These are phyloP conservation scores for Xylaria sp. DNA, from an alignment of 2,329 filamentous ascomycete species.

Conservation along the genomic window DNA sequence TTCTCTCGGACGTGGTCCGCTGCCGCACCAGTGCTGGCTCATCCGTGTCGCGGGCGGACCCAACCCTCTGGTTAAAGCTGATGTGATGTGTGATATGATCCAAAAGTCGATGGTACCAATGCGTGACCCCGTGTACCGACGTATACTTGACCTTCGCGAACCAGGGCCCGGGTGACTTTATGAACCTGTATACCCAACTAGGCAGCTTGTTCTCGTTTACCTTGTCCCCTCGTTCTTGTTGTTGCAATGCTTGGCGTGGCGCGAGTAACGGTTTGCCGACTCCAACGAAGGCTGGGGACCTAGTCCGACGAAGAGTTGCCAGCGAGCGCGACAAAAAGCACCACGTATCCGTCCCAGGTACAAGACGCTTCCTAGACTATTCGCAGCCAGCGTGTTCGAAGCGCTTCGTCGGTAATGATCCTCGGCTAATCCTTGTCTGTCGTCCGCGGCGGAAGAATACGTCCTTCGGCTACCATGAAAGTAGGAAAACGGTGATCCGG, in stretches of 20 bases:
- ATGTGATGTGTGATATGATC: not conserved
- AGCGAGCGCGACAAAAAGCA: not conserved
- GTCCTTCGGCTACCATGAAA: not conserved
- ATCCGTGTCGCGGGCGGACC: constrained; percentile 10
- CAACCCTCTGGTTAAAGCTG: constrained; percentile 1
- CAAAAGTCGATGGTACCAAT: not conserved
- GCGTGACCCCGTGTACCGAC: not conserved
- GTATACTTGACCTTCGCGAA: not conserved
- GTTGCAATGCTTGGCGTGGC: not conserved
- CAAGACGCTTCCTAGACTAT: not conserved
- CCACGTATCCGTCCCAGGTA: not conserved
- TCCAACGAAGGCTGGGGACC: not conserved
- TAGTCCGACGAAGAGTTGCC: not conserved
- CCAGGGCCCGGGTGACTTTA: not conserved
- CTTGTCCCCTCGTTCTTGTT: not conserved
- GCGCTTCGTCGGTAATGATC: not conserved
- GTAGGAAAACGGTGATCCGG: not conserved
- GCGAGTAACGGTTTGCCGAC: not conserved
- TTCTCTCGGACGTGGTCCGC: not conserved
- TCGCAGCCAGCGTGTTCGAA: not conserved
- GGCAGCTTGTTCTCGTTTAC: no score
- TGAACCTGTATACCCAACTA: constrained; percentile 1
- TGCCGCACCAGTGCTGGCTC: not conserved
- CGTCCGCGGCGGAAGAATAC: not conserved
- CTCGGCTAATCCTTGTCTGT: not conserved